Conservation (phyloP, 202 grass and related monocot species). For the Schoenoplectus tabernaemontani region DNA sequence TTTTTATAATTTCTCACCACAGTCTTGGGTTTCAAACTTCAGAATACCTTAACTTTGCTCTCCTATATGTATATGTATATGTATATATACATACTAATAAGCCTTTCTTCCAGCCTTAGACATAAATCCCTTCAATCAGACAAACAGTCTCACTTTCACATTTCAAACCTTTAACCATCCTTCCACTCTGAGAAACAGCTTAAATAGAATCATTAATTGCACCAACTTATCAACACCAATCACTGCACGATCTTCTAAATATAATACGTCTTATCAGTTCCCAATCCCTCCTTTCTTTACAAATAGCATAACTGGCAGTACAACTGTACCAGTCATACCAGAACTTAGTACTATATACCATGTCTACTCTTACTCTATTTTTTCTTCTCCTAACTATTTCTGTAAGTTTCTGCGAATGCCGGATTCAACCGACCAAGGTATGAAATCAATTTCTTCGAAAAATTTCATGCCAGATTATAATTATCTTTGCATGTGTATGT, state of each 20-base stretch:
- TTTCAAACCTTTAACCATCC: not conserved
- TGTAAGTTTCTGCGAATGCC: conserved; percentile 4
- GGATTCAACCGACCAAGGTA: not conserved
- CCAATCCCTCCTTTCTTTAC: not conserved
- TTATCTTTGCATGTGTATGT: not conserved
- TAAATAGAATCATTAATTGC: not conserved
- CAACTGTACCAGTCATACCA: not conserved
- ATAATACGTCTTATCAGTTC: not conserved
- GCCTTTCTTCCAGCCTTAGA: conserved; percentile 4
- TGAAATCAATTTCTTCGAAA: not conserved
- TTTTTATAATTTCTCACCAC: conserved; percentile 11
- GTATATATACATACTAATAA: not conserved
- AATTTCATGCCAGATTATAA: not conserved
- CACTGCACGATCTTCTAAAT: not conserved
- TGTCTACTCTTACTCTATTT: conserved; percentile 16
- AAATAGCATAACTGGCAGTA: not conserved
- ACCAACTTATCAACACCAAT: not conserved
- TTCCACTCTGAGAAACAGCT: not conserved
- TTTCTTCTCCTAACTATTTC: conserved; percentile 23
- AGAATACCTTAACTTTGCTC: not conserved
- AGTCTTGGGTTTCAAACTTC: conserved; percentile 21
- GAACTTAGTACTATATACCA: conserved; percentile 4
- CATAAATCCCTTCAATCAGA: not conserved
- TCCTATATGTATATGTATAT: not conserved
- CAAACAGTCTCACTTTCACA: not conserved